phyloP scores from a whole-genome alignment of 2,329 filamentous ascomycete species.

The Epichloe bromicola region DNA sequence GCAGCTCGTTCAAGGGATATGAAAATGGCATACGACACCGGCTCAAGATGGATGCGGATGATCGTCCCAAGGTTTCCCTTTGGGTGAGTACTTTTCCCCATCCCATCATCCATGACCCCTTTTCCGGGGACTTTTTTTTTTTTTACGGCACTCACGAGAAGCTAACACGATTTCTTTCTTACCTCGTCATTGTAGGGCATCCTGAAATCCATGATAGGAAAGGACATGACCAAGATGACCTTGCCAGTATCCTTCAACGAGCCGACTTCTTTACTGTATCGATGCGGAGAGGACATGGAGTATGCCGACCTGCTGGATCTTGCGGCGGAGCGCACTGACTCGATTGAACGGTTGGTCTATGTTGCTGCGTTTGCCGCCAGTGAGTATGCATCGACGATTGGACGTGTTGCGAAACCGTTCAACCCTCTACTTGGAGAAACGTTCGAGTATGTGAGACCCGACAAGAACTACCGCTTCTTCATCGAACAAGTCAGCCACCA shows the following conservation, averaged over 20 bases:
- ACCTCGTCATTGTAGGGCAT: constrained; percentile 50
- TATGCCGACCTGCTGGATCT: constrained; percentile 86
- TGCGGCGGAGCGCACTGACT: constrained; percentile 73
- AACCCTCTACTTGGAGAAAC: constrained; percentile 94
- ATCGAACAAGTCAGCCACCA: constrained; percentile 98
- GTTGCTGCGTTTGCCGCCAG: constrained; percentile 92
- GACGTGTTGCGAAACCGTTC: constrained; percentile 94
- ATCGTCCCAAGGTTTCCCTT: constrained; percentile 85
- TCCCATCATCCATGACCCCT: too few relatives aligned
- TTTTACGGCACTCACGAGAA: too few relatives aligned
- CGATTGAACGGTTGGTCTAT: constrained; percentile 84
- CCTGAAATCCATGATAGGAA: constrained; percentile 98
- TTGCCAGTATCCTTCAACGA: constrained; percentile 97
- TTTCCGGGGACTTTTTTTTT: too few relatives aligned
- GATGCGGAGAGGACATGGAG: constrained; percentile 95
- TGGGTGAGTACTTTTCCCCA: constrained; percentile 54
- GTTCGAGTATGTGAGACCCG: constrained; percentile 88
- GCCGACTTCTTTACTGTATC: constrained; percentile 86
- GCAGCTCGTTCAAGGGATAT: constrained; percentile 73
- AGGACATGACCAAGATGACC: constrained; percentile 99
- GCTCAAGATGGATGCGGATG: constrained; percentile 81
- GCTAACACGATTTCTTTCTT: neutral
- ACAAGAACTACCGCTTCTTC: constrained; percentile 97
- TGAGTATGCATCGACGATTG: constrained; percentile 94
- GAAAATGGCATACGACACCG: constrained; percentile 72